A percentile compares a stretch with the other conserved stretches of the same genome.
phyloP scores from a whole-genome alignment of 495 filamentous ascomycete genomes.

The Pseudotulostoma volvatum region DNA sequence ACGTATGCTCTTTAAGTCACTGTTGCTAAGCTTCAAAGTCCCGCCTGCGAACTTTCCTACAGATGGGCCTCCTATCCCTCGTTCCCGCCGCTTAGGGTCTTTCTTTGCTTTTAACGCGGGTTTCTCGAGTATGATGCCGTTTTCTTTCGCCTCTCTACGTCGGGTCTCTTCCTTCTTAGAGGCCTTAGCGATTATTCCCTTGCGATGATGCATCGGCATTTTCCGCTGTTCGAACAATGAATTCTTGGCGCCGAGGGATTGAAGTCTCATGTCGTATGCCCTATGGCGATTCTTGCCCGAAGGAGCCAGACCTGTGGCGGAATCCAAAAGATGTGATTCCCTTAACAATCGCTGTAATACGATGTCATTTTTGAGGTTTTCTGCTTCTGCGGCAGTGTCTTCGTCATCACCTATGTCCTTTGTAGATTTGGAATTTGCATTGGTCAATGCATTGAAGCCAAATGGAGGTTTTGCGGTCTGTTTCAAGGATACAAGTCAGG shows the following conservation, averaged over 20 bases:
- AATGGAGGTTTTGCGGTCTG: slow-evolving; percentile 35
- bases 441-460: slow-evolving; percentile 21
- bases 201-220: slow-evolving; percentile 69
- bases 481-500: neutral
- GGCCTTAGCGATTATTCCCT: slow-evolving; percentile 56
- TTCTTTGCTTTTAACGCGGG: slow-evolving; percentile 31
- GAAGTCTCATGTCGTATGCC: slow-evolving; percentile 67
- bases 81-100: slow-evolving; percentile 35
- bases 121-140: slow-evolving; percentile 78
- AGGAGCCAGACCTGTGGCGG: slow-evolving; percentile 39
- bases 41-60: slow-evolving; percentile 70
- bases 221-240: slow-evolving; percentile 58
- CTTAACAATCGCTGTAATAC: slow-evolving; percentile 74
- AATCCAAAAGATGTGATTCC: slow-evolving; percentile 83
- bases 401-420: slow-evolving; percentile 27
- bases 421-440: slow-evolving; percentile 14
- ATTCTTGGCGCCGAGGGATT: slow-evolving; percentile 59
- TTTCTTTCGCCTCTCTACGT: slow-evolving; percentile 66
- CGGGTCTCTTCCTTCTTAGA: slow-evolving; percentile 49
- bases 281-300: slow-evolving; percentile 52
- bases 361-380: slow-evolving; percentile 77
- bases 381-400: slow-evolving; percentile 35
- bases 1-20: slow-evolving; percentile 53
- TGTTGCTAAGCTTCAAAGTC: slow-evolving; percentile 60
- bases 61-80: slow-evolving; percentile 53